Evolutionary conservation across 306 rosid species (phyloP), one percentile per base, ranked within the genome.

Genomic region (Casuarina glauca): DNA sequence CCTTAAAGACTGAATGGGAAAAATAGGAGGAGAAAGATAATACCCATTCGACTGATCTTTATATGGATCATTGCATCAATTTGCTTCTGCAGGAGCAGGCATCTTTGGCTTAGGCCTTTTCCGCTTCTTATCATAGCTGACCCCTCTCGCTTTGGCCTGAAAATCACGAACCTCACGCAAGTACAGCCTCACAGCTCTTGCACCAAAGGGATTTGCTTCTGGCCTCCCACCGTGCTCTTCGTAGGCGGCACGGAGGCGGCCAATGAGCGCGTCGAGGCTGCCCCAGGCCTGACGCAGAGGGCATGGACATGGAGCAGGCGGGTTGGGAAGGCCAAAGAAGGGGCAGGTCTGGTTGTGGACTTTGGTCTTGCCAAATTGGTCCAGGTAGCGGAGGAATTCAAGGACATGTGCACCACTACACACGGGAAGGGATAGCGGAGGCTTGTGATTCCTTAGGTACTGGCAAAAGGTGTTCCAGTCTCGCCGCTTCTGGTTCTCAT

Each of bases 381-480:
- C 98, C 0, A 95, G 82, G 77, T 95, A 95, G 35, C 92, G 91
- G 32, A 95, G 97, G 76, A 95, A 95, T 43, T 95, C 97, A 0
- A 95, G 90, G 5, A 95, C 98, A 45, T 95, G 93, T 1, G 93
- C 86, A 0, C 96, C 98, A 36, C 90, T 82, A 78, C 98, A 95
- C 83, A 88, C 45, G 1, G 87, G 51, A 2, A 84, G 81, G 0
- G 97, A 45, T 0, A 95, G 84, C 1, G 97, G 97, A 0, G 97
- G 98, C 2, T 89, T 83, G 57, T 95, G 97, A 88, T 91, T 95
- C 0, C 92, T 74, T 1, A 95, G 86, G 77, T 92, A 95, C 69
- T 95, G 98, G 84, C 98, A 91, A 84, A 92, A 95, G 3, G 97
- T 95, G 90, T 89, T 95, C 98, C 98, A 95, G 78, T 95, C 98